Base-by-base conservation (phyloP, 139 green algal genomes). In the Tetraselmis striata region DNA sequence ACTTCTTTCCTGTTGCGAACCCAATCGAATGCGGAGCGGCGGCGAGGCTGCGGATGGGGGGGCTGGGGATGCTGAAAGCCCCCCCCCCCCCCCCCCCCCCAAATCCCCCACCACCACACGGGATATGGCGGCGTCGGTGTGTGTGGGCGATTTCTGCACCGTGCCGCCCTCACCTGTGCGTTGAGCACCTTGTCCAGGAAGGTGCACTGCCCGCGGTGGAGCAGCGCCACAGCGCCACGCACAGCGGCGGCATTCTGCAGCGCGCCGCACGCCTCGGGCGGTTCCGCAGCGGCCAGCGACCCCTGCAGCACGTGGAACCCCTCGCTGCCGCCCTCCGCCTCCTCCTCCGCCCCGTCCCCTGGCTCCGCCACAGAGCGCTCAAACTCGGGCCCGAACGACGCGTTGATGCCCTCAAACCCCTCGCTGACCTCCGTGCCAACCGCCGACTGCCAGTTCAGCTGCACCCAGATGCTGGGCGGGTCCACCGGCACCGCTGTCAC, bases 121-220 rank as follows among this genome's bases (percentile, higher is more conserved):
- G n/a, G n/a, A n/a, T n/a, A n/a, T n/a, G n/a, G n/a, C n/a, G n/a
- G n/a, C n/a, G n/a, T n/a, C n/a, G n/a, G n/a, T n/a, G n/a, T n/a
- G n/a, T n/a, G n/a, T n/a, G n/a, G n/a, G n/a, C n/a, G n/a, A n/a
- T n/a, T n/a, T n/a, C n/a, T n/a, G n/a, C n/a, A n/a, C n/a, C n/a
- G n/a, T n/a, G n/a, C n/a, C n/a, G n/a, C n/a, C 45, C 59, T 29
- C 23, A 28, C 77, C 32, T 88, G 78, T 29, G 79, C 45, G 28
- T 45, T 2, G 77, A 88, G 75, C 25, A 45, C 87, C 79, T 95
- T 95, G 2, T 87, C 59, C 1, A 91, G 24, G 79, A 95, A 95
- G 30, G 81, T 84, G 89, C 92, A 95, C 28, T 79, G 18, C 59
- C 92, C 92, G 1, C 92, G 84, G 29, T 83, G 29, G 30, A 92